Evolutionary conservation across 2,329 filamentous ascomycete species (phyloP).

Genomic region (Penicillium corylophilum): DNA sequence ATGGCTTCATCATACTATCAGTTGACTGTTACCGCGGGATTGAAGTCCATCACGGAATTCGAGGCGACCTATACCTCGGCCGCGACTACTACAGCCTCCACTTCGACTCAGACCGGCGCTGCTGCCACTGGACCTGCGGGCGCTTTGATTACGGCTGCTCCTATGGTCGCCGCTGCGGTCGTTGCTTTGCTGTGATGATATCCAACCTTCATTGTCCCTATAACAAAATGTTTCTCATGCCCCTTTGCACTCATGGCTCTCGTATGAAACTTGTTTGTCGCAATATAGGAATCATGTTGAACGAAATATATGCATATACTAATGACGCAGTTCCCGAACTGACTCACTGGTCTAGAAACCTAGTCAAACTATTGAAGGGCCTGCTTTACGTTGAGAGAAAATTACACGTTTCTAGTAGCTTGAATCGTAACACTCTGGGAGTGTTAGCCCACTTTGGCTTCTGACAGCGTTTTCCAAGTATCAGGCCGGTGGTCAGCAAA

Average conservation of each 20-base stretch:
- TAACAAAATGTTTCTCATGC: background rate
- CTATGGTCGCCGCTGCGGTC: constrained; percentile 23
- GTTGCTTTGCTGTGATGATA: constrained; percentile 16
- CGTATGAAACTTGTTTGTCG: too few species aligned
- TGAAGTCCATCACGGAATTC: constrained; percentile 18
- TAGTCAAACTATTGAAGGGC: too few species aligned
- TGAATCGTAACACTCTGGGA: too few species aligned
- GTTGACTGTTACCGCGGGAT: constrained; percentile 22
- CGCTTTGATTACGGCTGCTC: constrained; percentile 25
- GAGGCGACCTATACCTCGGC: constrained; percentile 16
- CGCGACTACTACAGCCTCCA: constrained; percentile 6
- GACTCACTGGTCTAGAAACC: too few species aligned
- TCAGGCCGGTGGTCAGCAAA: too few species aligned
- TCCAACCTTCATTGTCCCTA: background rate
- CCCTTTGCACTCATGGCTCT: background rate
- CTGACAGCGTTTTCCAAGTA: too few species aligned
- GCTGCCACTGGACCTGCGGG: constrained; percentile 13
- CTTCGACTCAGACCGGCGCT: constrained; percentile 20
- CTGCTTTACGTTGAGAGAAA: too few species aligned
- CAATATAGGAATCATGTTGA: too few species aligned
- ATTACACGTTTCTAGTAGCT: too few species aligned
- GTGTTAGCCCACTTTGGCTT: too few species aligned
- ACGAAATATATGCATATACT: too few species aligned
- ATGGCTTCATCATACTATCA: constrained; percentile 4
- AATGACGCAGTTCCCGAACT: too few species aligned